Evolutionary conservation across 1,139 yeast species (phyloP), one percentile per base, ranked within the genome.

Genomic region (Saccharomyces uvarum): DNA sequence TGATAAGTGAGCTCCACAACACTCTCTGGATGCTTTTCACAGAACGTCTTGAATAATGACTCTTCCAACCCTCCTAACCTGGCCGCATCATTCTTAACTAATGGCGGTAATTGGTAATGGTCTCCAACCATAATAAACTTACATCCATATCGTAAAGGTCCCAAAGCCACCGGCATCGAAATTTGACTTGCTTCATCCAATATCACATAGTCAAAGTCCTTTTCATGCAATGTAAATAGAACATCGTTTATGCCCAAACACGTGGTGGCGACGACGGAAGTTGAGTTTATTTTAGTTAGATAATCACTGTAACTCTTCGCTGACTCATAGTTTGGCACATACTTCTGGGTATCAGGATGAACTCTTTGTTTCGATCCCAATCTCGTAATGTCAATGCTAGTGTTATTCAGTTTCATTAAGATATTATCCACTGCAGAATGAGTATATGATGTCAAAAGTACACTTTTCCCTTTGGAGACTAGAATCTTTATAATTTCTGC

Each of bases 171-270:
- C 0, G 99, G 99, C 75, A 93, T 76, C 0, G 97, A 84, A 0
- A 91, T 88, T 66, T 93, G 99, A 0, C 98, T 90, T 0, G 99
- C 98, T 68, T 93, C 99, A 68, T 93, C 99, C 49, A 95, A 80
- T 49, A 93, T 91, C 66, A 98, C 95, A 67, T 88, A 91, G 66
- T 93, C 99, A 70, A 93, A 93, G 21, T 74, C 76, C 32, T 80
- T 73, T 51, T 86, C 73, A 38, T 63, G 63, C 53, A 70, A 50
- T 3, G 61, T 77, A 66, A 51, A 75, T 73, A 69, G 84, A 81
- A 21, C 83, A 64, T 86, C 93, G 42, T 76, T 79, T 29, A 89
- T 79, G 0, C 96, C 93, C 48, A 93, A 73, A 64, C 97, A 88
- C 0, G 99, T 93, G 1, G 91, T 80, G 0, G 97, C 99, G 1